Evolutionary conservation across 2,329 filamentous ascomycete genomes (phyloP), one percentile per base, ranked within the genome.

Genomic region (Pleomassaria siparia): DNA sequence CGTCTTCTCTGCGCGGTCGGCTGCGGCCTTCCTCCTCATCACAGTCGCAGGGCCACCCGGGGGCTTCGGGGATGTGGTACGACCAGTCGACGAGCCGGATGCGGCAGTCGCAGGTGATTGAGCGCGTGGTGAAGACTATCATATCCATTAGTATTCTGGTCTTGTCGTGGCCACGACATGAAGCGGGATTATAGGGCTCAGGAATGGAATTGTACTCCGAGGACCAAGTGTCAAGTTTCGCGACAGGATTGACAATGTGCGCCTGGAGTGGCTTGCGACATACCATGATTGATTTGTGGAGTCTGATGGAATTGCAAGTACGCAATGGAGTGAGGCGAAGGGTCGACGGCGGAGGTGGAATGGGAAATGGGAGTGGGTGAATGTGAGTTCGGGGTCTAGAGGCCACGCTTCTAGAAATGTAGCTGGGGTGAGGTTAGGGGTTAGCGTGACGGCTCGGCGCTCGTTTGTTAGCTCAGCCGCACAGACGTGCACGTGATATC

Each of bases 1-100:
- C 63, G 92, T 84, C 77, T 95, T 94, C 77, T 97, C 94, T 76
- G 96, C 96, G 78, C 96, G 89, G 73, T 97, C 94, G 64, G 92
- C 92, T 24, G 94, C 94, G 35, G 94, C 92, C 72, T 94, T 90
- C 73, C 94, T 87, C 74, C 94, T 86, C 76, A 99, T 95, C 53
- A 91, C 92, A 60, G 92, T 95, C 72, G 94, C 91, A 66, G 94
- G 91, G 63, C 94, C 94, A 58, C 94, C 94, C 21, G 94, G 94
- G 55, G 91, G 87, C 64, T 89, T 86, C 52, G 92, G 91, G 41
- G 92, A 96, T 24, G 89, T 87, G 47, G 89, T 86, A 57, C 92
- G 89, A 67, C 82, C 85, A 67, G 85, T 82, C 69, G 82, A 84
- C 51, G 85, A 80, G 74, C 88, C 89, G 49, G 82, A 82, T 79